Base-by-base conservation (phyloP, 208 protist genomes). In the Crithidia sp. region DNA sequence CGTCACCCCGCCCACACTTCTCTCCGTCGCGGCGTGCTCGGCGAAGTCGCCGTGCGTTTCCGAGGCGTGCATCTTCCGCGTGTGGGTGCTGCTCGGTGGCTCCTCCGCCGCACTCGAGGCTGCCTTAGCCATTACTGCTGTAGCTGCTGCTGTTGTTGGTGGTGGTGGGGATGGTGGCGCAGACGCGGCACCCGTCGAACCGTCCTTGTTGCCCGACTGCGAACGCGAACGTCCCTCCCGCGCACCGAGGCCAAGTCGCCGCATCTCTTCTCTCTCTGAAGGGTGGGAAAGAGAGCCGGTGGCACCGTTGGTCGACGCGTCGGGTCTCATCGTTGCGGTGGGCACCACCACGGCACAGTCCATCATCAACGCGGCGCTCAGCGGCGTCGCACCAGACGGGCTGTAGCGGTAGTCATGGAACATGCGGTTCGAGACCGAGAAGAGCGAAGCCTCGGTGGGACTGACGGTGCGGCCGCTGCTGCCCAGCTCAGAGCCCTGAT, bases 381-480 rank as follows among this genome's bases (percentile, higher is more conserved):
- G 10, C 0, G 62, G 62, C 37, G 62, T 43, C 2, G 55, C 49
- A 45, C 3, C 3, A 6, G 28, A n/a, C 14, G 62, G 16, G 14
- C 7, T 37, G 37, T 7, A 5, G 49, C 49, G 62, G 49, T 10
- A 57, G n/a, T 57, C 49, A 14, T 3, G 3, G 19, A 7, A 47
- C 2, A 7, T 3, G 14, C 50, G 36, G 14, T 57, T 57, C 8
- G 62, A 67, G 4, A 16, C 28, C 37, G 28, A 45, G 17, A 67
- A 47, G 10, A 54, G 6, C 49, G 49, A 45, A 2, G 5, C 14
- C 28, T 67, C 50, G 13, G 5, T 43, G 0, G 37, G 62, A 14
- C 62, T 57, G 12, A 14, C 45, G 2, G 45, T 67, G 49, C 62
- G 50, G 10, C 37, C 62, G 62, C 62, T 67, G 49, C 3, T 10